These are phyloP conservation scores for Luvunga scandens DNA, from an alignment of 345 rosid genomes.

Conservation along the genomic window DNA sequence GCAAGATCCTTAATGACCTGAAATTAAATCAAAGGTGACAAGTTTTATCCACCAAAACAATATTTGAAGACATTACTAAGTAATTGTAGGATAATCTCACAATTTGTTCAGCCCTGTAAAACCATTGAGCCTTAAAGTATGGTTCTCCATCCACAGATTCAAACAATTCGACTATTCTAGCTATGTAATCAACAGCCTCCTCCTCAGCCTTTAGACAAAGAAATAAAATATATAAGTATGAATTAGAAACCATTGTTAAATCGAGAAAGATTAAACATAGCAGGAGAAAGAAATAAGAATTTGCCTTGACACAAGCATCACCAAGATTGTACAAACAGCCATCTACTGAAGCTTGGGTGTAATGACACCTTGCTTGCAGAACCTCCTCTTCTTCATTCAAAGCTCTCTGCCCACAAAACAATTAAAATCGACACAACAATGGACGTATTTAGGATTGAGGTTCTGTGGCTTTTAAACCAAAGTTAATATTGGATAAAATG, in stretches of 20 bases:
- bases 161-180: constrained; percentile 37
- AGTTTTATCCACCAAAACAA: background rate
- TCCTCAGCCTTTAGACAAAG: constrained; percentile 25
- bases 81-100: constrained; percentile 22
- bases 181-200: constrained; percentile 31
- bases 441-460: background rate
- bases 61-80: background rate
- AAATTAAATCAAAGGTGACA: background rate
- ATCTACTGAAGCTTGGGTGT: constrained; percentile 27
- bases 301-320: constrained; percentile 37
- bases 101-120: constrained; percentile 37
- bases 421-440: background rate
- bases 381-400: constrained; percentile 9
- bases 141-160: constrained; percentile 23
- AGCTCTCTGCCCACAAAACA: constrained; percentile 2
- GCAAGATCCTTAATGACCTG: constrained; percentile 34
- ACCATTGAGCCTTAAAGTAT: constrained; percentile 36
- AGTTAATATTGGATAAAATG: too few species aligned
- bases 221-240: background rate
- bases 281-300: background rate
- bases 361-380: constrained; percentile 29
- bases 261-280: background rate
- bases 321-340: constrained; percentile 23
- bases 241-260: background rate
- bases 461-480: background rate